Conservation (phyloP, 2,329 filamentous ascomycete species). For the Phaeosphaeriaceae sp. region DNA sequence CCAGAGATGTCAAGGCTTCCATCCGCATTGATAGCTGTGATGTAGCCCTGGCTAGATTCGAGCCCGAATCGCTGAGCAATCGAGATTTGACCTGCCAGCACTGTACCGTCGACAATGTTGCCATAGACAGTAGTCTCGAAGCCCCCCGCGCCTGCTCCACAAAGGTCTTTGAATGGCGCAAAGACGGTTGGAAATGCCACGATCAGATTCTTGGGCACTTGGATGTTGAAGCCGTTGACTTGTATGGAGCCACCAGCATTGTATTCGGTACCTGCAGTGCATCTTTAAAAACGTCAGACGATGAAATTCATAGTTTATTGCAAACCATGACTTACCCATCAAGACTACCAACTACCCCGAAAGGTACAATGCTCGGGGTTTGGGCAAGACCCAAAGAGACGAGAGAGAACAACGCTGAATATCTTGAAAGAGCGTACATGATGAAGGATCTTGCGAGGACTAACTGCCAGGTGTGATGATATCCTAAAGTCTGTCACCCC, state of each 20-base stretch:
- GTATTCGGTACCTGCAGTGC: slow-evolving; percentile 32
- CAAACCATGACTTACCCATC: slow-evolving; percentile 27
- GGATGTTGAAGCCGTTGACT: slow-evolving; percentile 55
- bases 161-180: slow-evolving; percentile 50
- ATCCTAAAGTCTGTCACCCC: neutral
- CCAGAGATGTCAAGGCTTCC: slow-evolving; percentile 48
- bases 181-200: slow-evolving; percentile 58
- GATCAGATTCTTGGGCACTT: slow-evolving; percentile 58
- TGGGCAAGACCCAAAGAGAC: slow-evolving; percentile 27
- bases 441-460: neutral
- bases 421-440: neutral
- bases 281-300: slow-evolving; percentile 19
- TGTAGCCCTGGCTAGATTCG: slow-evolving; percentile 46
- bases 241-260: slow-evolving; percentile 57
- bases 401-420: slow-evolving; percentile 23
- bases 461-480: neutral
- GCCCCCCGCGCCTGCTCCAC: slow-evolving; percentile 23
- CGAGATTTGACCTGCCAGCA: slow-evolving; percentile 50
- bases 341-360: slow-evolving; percentile 36
- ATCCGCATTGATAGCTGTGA: slow-evolving; percentile 43
- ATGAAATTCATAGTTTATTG: too few relatives aligned
- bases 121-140: slow-evolving; percentile 46
- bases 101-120: slow-evolving; percentile 46
- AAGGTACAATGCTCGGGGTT: slow-evolving; percentile 30
- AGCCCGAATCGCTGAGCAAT: slow-evolving; percentile 46